Evolutionary conservation across 352 stramenopile species (phyloP).

Genomic region (Globisporangium ultimum): DNA sequence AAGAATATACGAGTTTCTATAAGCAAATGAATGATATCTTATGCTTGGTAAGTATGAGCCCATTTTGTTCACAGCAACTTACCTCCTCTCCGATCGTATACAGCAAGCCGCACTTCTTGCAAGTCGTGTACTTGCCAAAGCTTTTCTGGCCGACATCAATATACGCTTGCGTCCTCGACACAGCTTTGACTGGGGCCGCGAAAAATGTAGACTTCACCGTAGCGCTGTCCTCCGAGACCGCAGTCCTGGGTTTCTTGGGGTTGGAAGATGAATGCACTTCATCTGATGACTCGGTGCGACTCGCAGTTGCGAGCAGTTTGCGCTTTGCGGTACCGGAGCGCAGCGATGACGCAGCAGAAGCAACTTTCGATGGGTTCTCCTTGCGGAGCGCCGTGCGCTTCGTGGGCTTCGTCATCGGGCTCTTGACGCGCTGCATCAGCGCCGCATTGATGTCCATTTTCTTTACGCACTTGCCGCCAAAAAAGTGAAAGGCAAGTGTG

Average conservation of each 20-base stretch:
- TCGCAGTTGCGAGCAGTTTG: constrained; percentile 19
- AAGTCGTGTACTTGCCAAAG: constrained; percentile 63
- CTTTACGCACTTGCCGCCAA: constrained; percentile 28
- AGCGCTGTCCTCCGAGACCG: neutral
- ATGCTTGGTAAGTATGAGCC: too few relatives aligned
- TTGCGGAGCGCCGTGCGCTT: constrained; percentile 25
- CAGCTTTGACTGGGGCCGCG: constrained; percentile 11
- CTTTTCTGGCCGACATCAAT: constrained; percentile 74
- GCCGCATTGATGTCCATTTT: constrained; percentile 39
- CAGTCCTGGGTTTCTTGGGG: constrained; percentile 5
- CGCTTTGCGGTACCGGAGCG: neutral
- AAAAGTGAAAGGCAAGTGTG: neutral
- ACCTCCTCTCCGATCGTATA: constrained; percentile 69
- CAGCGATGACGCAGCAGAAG: neutral
- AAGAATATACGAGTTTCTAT: neutral
- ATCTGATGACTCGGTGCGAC: constrained; percentile 14
- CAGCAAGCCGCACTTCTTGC: constrained; percentile 55
- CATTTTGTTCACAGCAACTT: constrained; percentile 1
- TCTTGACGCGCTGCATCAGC: constrained; percentile 42
- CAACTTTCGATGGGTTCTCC: constrained; percentile 3
- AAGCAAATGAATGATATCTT: neutral
- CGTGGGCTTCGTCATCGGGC: constrained; percentile 25
- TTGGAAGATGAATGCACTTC: constrained; percentile 3
- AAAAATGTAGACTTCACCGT: neutral
- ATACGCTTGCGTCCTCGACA: constrained; percentile 47